Conservation (phyloP, 1,284 basidiomycete species). For the Pyrrhoderma noxium region DNA sequence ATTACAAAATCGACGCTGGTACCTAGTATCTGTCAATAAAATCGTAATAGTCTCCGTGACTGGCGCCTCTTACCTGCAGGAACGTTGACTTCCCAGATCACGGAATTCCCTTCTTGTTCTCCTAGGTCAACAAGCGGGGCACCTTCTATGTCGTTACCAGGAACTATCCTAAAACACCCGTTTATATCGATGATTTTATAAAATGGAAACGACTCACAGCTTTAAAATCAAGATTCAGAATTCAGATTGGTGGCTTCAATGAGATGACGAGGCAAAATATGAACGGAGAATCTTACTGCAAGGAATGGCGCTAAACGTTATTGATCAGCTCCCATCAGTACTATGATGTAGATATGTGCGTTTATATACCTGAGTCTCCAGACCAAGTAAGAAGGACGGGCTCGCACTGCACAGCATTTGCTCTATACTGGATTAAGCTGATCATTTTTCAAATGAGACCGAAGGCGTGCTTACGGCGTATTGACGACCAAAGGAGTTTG, state of each 20-base stretch:
- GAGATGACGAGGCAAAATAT: too few species aligned
- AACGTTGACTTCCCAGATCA: conserved; percentile 43
- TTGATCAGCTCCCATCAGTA: not conserved
- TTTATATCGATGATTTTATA: too few species aligned
- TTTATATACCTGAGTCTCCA: conserved; percentile 43
- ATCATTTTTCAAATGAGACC: not conserved
- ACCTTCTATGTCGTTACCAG: conserved; percentile 32
- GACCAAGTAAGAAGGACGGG: conserved; percentile 42
- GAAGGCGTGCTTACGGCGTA: conserved; percentile 44
- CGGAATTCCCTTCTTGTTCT: conserved; percentile 27
- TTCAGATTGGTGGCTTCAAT: too few species aligned
- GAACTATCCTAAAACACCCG: conserved; percentile 32
- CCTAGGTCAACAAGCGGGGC: conserved; percentile 34
- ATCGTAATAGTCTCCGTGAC: not conserved
- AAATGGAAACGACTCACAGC: too few species aligned
- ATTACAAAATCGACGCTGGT: conserved; percentile 41
- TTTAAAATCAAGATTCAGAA: not conserved
- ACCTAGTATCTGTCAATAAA: not conserved
- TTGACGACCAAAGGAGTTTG: conserved; percentile 46
- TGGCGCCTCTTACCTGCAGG: conserved; percentile 27
- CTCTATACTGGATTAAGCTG: conserved; percentile 24
- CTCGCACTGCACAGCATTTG: conserved; percentile 41
- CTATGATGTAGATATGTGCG: conserved; percentile 5
- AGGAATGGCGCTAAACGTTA: conserved; percentile 2
- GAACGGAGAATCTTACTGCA: too few species aligned